A percentile compares a stretch with the other conserved stretches of the same genome.
These are phyloP conservation scores for Escovopsis weberi DNA, from an alignment of 2,329 filamentous ascomycete genomes.

Conservation along the genomic window DNA sequence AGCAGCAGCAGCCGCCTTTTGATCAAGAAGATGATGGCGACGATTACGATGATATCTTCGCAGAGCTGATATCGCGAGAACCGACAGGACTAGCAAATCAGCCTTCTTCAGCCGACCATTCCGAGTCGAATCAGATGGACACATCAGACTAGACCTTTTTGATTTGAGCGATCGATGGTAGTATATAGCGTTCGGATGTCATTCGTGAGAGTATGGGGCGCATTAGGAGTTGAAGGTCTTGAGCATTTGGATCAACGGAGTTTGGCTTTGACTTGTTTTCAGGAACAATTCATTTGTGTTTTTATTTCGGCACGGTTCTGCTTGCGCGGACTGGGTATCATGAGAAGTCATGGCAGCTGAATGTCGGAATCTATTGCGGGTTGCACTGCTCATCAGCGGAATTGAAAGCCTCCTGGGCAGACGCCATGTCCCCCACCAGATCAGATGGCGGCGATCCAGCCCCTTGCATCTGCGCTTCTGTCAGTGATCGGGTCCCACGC, in stretches of 20 bases:
- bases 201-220: not conserved
- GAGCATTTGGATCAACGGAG: conserved; percentile 5
- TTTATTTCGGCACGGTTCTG: conserved; percentile 6
- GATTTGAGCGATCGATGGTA: not conserved
- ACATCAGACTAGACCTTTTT: conserved; percentile 21
- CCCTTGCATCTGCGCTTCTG: conserved; percentile 69
- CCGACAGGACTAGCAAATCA: conserved; percentile 6
- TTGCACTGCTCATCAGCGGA: conserved; percentile 48
- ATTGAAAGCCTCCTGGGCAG: conserved; percentile 57
- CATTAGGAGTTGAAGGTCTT: conserved; percentile 9
- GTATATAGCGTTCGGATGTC: not conserved
- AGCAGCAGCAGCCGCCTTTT: conserved; percentile 18
- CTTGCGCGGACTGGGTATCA: conserved; percentile 13
- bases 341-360: conserved; percentile 12
- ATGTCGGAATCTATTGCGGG: conserved; percentile 35
- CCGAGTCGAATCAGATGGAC: conserved; percentile 29
- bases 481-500: not conserved
- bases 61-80: conserved; percentile 22
- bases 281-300: conserved; percentile 10
- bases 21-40: conserved; percentile 26
- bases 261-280: conserved; percentile 7
- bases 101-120: conserved; percentile 2
- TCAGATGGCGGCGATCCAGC: conserved; percentile 82
- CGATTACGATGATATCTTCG: conserved; percentile 49
- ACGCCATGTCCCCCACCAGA: conserved; percentile 77